phyloP scores from a whole-genome alignment of 2,329 filamentous ascomycete genomes.

The Beauveria australis region DNA sequence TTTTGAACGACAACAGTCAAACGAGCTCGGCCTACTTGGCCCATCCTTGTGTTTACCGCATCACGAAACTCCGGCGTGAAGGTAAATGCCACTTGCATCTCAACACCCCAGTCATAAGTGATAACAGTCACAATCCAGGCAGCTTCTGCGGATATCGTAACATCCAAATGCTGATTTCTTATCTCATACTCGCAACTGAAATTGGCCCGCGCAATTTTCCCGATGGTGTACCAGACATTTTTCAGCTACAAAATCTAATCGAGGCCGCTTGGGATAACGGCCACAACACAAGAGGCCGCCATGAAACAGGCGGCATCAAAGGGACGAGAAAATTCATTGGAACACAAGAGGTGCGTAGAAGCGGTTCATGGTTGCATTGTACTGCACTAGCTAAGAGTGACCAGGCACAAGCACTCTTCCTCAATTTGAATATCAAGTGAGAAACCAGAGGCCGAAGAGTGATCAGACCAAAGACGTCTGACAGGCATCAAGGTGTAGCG shows the following conservation, averaged over 20 bases:
- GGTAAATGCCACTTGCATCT: slow-evolving; percentile 30
- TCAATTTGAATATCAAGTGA: neutral
- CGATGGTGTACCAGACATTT: slow-evolving; percentile 60
- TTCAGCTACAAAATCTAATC: slow-evolving; percentile 78
- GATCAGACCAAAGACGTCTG: neutral
- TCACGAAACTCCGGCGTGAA: slow-evolving; percentile 75
- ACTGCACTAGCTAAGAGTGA: neutral
- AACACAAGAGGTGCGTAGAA: slow-evolving; percentile 63
- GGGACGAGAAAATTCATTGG: slow-evolving; percentile 95
- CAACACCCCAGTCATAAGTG: neutral
- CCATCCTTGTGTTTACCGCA: slow-evolving; percentile 64
- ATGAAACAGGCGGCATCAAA: slow-evolving; percentile 78
- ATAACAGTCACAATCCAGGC: slow-evolving; percentile 34
- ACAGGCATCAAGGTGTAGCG: neutral
- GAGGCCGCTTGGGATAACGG: slow-evolving; percentile 82
- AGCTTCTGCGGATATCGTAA: slow-evolving; percentile 94
- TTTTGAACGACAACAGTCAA: slow-evolving; percentile 53
- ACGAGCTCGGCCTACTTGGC: slow-evolving; percentile 73
- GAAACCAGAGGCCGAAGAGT: neutral
- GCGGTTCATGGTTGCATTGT: neutral
- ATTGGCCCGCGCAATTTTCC: slow-evolving; percentile 53
- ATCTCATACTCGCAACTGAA: slow-evolving; percentile 53
- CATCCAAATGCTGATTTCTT: slow-evolving; percentile 84
- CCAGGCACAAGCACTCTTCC: slow-evolving; percentile 1
- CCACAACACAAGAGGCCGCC: slow-evolving; percentile 64